Evolutionary conservation across 176 grass and related monocot genomes (phyloP), one percentile per base, ranked within the genome.

Genomic region (Paspalum notatum): DNA sequence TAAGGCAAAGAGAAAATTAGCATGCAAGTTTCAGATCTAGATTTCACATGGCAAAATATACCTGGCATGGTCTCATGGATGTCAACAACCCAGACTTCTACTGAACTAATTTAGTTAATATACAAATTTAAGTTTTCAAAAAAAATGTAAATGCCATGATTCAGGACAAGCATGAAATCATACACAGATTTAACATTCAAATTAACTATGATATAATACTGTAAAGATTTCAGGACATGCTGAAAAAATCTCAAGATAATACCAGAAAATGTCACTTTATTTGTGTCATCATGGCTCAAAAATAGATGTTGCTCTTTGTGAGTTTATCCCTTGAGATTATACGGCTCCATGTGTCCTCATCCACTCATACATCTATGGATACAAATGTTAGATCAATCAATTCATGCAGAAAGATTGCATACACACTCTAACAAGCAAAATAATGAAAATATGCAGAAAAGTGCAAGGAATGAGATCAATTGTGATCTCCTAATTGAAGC

Each of bases 301-400:
- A 73, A 51, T 42, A 17, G 66, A 77, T 54, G 52, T 61, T 82
- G 78, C 72, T 85, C 26, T 45, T 53, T 43, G 62, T 20, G 53
- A 46, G 32, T 18, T 52, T 48, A 62, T 8, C 12, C 68, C 71
- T 68, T 62, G 62, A 62, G 69, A 41, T 62, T 41, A 63, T 55
- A 75, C 7, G 62, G 62, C 38, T 63, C 39, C 62, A 76, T 75
- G 39, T 41, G 16, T 85, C 87, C 62, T 75, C 76, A 69, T 72
- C 83, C 79, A 86, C 52, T 67, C 59, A 38, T 60, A 44, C 41
- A 77, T 72, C 57, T 73, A 42, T 77, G 73, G 59, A 73, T 86
- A 82, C 67, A 90, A 78, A 82, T 47, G 72, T 67, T 60, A 61
- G 66, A 49, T 47, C 78, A 78, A 78, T 85, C 78, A 82, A 86